Percentiles rank a stretch among this genome's conserved stretches.
These are phyloP conservation scores for Wickerhamiella allomyrinae DNA, from an alignment of 805 yeast species.

Conservation along the genomic window DNA sequence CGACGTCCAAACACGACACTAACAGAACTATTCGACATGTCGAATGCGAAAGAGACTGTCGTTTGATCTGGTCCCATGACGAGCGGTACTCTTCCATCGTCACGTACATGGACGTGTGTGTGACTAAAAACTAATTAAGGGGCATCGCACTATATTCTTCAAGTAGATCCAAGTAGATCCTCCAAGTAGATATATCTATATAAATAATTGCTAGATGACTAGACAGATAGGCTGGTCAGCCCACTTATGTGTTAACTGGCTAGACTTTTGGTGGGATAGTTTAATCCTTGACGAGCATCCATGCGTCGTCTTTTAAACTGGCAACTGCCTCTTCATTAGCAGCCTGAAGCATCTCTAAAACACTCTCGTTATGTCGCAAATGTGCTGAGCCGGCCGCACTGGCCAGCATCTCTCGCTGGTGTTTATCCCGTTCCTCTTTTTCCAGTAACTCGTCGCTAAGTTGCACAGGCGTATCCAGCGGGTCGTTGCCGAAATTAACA, in stretches of 20 bases:
- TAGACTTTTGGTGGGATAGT: no score
- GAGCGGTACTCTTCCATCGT: conserved; percentile 51
- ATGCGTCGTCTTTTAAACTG: conserved; percentile 6
- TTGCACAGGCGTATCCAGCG: background rate
- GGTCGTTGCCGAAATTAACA: background rate
- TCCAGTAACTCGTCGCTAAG: background rate
- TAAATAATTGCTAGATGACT: no score
- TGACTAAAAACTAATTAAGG: no score
- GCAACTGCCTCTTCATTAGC: conserved; percentile 4
- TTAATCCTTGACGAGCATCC: no score
- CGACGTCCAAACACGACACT: conserved; percentile 82
- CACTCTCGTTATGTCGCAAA: background rate
- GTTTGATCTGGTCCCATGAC: conserved; percentile 53
- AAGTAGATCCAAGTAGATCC: no score
- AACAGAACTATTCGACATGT: conserved; percentile 78
- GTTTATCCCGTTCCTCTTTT: background rate
- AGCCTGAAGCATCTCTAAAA: background rate
- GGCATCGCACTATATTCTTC: no score
- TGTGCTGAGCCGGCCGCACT: background rate
- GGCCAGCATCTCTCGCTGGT: background rate
- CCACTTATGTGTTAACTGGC: no score
- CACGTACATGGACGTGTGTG: conserved; percentile 80
- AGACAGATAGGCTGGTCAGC: no score
- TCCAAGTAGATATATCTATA: no score
- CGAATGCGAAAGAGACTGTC: conserved; percentile 75